phyloP scores from a whole-genome alignment of 257 asterid genomes.

The Gentiana straminea region DNA sequence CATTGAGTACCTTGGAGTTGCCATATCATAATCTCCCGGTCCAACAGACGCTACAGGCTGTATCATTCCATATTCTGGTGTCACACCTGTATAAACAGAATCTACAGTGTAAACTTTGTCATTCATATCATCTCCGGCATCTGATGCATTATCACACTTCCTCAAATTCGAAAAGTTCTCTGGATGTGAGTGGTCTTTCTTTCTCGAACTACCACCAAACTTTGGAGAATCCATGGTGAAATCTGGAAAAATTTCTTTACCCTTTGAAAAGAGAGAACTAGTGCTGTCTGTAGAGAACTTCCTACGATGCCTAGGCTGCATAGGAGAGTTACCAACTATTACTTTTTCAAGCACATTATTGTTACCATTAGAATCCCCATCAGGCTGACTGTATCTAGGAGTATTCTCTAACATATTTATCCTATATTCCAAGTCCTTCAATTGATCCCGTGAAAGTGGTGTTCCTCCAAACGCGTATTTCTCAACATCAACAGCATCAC shows the following conservation, averaged over 20 bases:
- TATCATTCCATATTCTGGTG: conserved; percentile 19
- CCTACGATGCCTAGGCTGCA: conserved; percentile 37
- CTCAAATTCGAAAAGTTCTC: conserved; percentile 39
- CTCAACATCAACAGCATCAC: conserved; percentile 56
- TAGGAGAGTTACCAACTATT: conserved; percentile 69
- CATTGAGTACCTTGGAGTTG: conserved; percentile 41
- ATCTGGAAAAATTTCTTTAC: conserved; percentile 36
- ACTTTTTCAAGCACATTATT: conserved; percentile 62
- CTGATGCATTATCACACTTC: conserved; percentile 45
- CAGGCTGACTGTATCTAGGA: conserved; percentile 52
- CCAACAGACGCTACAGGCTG: conserved; percentile 43
- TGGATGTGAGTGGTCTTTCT: conserved; percentile 34
- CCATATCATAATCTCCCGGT: conserved; percentile 32
- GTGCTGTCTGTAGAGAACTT: conserved; percentile 53
- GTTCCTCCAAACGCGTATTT: conserved; percentile 69
- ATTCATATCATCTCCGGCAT: conserved; percentile 53
- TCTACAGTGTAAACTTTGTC: conserved; percentile 87
- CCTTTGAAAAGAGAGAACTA: conserved; percentile 29
- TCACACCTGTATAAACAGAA: conserved; percentile 54
- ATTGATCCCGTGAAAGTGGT: conserved; percentile 44
- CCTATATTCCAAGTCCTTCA: conserved; percentile 61
- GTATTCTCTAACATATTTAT: conserved; percentile 73
- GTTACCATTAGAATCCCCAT: conserved; percentile 34
- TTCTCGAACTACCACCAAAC: conserved; percentile 39
- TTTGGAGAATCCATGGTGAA: conserved; percentile 44